Conservation (phyloP, 139 green algal species). For the Ettlia oleoabundans region DNA sequence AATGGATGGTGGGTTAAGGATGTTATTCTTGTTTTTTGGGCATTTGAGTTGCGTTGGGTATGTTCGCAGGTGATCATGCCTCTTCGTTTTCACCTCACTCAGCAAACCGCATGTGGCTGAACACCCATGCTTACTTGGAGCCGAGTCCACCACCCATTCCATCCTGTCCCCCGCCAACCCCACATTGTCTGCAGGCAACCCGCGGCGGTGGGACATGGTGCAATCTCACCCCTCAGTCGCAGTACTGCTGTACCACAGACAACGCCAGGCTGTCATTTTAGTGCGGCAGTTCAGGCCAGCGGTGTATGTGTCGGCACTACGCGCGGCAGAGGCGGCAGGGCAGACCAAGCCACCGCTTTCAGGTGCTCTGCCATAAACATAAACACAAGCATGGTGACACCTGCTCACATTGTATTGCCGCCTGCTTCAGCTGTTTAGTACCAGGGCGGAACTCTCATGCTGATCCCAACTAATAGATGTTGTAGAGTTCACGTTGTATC, state of each 20-base stretch:
- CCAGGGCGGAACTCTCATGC: too few species aligned
- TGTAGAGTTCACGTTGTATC: too few species aligned
- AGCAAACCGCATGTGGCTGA: not conserved
- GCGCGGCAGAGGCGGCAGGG: conserved; percentile 42
- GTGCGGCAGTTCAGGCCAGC: conserved; percentile 86
- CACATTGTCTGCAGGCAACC: conserved; percentile 44
- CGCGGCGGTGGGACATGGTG: conserved; percentile 82
- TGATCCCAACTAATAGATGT: too few species aligned
- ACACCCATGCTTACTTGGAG: not conserved
- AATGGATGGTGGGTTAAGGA: conserved; percentile 57
- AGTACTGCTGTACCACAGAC: conserved; percentile 77
- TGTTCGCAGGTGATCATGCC: not conserved
- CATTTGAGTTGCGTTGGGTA: not conserved
- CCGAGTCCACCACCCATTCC: too few species aligned
- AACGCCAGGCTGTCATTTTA: conserved; percentile 58
- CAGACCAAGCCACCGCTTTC: conserved; percentile 31
- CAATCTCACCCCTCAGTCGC: conserved; percentile 72
- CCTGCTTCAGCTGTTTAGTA: not conserved
- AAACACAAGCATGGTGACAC: too few species aligned
- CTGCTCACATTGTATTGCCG: too few species aligned
- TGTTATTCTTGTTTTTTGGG: not conserved
- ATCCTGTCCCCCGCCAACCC: too few species aligned
- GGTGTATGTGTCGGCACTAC: conserved; percentile 59
- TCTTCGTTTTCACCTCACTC: not conserved
- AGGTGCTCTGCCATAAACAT: not conserved